Percentiles rank a stretch among this genome's conserved stretches.
Conservation (phyloP, 805 yeast genomes). For the Saccharomycopsis javanensis region DNA sequence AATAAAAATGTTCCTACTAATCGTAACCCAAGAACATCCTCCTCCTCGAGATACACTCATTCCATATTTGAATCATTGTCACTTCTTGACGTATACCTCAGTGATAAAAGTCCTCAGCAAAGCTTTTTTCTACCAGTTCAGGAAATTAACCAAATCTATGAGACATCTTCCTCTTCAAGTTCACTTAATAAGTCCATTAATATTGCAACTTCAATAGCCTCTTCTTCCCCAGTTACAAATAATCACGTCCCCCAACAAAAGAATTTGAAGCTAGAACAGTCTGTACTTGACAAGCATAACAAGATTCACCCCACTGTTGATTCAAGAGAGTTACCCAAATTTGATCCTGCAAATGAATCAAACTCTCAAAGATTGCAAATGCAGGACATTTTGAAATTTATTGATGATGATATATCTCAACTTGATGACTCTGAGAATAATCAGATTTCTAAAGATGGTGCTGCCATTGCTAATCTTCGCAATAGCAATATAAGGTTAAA, state of each 20-base stretch:
- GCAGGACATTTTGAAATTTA: background rate
- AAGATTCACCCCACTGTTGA: background rate
- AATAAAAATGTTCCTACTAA: background rate
- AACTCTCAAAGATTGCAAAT: background rate
- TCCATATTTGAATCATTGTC: background rate
- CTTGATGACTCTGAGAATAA: background rate
- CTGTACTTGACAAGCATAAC: background rate
- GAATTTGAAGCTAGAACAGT: background rate
- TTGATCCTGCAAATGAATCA: background rate
- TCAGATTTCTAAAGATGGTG: background rate
- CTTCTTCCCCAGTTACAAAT: background rate
- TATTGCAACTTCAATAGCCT: background rate
- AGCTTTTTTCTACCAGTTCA: background rate
- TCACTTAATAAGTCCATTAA: background rate
- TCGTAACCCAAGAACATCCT: background rate
- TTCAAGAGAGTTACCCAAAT: background rate
- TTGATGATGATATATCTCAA: slow-evolving; percentile 1
- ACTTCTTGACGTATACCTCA: background rate
- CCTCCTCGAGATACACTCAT: background rate
- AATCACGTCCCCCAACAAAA: background rate
- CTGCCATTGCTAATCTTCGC: too few species aligned
- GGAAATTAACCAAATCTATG: background rate
- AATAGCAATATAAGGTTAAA: too few species aligned
- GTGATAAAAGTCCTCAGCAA: background rate
- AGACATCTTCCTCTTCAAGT: background rate